phyloP scores from a whole-genome alignment of 2,329 filamentous ascomycete genomes.

The Didymella sp. region DNA sequence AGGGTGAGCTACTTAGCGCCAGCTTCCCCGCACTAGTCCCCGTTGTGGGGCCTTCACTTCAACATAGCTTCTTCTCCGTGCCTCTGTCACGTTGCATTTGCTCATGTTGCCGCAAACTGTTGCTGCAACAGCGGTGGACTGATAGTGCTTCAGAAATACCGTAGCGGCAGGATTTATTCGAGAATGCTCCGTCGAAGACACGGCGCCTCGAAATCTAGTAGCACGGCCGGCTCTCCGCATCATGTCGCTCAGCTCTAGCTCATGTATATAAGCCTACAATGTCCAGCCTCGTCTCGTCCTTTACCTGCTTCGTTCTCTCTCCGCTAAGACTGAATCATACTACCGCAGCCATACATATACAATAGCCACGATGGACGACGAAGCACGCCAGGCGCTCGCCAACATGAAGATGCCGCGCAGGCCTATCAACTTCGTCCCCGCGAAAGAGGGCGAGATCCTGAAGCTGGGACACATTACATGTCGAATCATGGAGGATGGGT shows the following conservation, averaged over 20 bases:
- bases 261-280: constrained; percentile 2
- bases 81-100: not conserved
- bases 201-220: not conserved
- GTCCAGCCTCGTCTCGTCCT: not conserved
- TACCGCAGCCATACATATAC: not conserved
- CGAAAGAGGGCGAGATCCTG: constrained; percentile 57
- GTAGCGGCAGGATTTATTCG: no score
- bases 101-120: not conserved
- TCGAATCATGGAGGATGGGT: constrained; percentile 61
- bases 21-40: no score
- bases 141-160: no score
- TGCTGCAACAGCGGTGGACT: not conserved
- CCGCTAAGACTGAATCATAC: not conserved
- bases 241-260: constrained; percentile 16
- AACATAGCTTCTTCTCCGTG: not conserved
- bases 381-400: constrained; percentile 43
- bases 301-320: not conserved
- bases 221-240: constrained; percentile 38
- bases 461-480: constrained; percentile 59
- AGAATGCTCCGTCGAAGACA: not conserved
- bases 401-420: constrained; percentile 51
- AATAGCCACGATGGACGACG: constrained; percentile 42
- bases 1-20: not conserved
- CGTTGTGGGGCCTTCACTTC: constrained; percentile 4
- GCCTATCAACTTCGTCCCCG: constrained; percentile 58